Evolutionary conservation across 495 filamentous ascomycete species (phyloP).

Genomic region (Annulohypoxylon maeteangense): DNA sequence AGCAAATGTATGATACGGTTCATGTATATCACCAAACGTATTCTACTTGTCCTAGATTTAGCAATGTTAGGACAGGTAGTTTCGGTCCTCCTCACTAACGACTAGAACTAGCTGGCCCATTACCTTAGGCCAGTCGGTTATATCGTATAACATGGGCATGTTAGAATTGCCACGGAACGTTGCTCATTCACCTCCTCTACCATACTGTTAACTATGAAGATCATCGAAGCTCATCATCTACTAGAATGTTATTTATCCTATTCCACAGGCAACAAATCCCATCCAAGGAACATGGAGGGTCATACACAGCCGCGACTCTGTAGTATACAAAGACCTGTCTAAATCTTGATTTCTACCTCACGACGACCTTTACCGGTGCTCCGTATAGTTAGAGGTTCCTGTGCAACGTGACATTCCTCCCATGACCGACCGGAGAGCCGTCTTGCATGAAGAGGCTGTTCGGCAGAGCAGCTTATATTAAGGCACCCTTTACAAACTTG

Average conservation of each 20-base stretch:
- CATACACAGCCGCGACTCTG: neutral
- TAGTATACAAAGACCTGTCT: neutral
- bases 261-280: no score
- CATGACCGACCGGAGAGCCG: neutral
- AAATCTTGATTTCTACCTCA: neutral
- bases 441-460: neutral
- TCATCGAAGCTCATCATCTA: neutral
- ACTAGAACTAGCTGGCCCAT: neutral
- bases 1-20: no score
- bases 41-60: neutral
- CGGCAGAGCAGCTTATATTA: neutral
- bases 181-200: neutral
- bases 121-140: neutral
- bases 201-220: neutral
- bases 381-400: neutral
- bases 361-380: neutral
- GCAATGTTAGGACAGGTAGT: neutral
- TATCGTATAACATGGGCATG: neutral
- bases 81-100: neutral
- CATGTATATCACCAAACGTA: neutral
- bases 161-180: neutral
- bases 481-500: neutral
- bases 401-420: constrained; percentile 4
- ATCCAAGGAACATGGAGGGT: neutral
- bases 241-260: neutral